phyloP scores from a whole-genome alignment of 208 protist species.

The Trypanosoma caninum region DNA sequence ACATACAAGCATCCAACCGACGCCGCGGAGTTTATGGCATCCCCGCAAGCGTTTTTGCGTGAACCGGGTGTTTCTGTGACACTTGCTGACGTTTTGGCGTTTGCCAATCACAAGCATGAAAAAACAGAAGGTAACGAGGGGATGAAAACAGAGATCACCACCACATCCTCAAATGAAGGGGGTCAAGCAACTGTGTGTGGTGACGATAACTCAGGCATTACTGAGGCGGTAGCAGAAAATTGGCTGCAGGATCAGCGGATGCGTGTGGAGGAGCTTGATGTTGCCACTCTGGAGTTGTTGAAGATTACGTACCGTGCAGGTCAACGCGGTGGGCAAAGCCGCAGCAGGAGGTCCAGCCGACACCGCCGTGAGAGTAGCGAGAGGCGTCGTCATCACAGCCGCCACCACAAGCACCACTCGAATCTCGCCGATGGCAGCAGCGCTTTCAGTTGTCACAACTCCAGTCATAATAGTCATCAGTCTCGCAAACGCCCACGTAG shows the following conservation, averaged over 20 bases:
- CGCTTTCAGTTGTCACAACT: conserved; percentile 16
- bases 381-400: not conserved
- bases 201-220: conserved; percentile 14
- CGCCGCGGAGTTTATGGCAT: conserved; percentile 55
- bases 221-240: conserved; percentile 25
- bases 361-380: not conserved
- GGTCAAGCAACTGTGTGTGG: not conserved
- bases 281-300: conserved; percentile 50
- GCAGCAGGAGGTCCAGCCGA: conserved; percentile 1
- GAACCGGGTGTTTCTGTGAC: conserved; percentile 22
- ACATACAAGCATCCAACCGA: conserved; percentile 70
- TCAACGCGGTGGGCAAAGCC: conserved; percentile 3
- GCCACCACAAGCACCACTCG: too few relatives aligned
- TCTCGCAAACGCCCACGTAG: not conserved
- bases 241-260: conserved; percentile 71
- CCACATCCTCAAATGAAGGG: not conserved
- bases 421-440: too few relatives aligned
- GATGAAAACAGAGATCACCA: not conserved
- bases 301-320: conserved; percentile 39
- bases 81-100: conserved; percentile 28
- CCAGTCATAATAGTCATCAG: conserved; percentile 2
- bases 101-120: conserved; percentile 23
- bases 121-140: not conserved
- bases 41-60: conserved; percentile 70
- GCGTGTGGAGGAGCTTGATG: conserved; percentile 57